These are phyloP conservation scores for Athelia sp. DNA, from an alignment of 1,284 basidiomycete species.

Conservation along the genomic window DNA sequence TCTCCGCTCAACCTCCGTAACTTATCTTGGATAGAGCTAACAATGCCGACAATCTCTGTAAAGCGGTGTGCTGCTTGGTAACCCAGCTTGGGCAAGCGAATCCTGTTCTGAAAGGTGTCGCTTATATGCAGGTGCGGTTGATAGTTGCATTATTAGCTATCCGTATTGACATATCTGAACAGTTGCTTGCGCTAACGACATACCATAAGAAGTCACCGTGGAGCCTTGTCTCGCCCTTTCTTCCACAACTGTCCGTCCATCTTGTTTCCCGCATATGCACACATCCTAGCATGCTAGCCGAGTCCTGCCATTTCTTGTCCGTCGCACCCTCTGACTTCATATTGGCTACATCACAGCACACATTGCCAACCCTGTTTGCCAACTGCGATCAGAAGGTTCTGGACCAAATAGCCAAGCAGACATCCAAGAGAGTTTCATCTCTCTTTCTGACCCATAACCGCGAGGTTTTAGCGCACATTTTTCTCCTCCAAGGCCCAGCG, in stretches of 20 bases:
- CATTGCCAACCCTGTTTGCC: slow-evolving; percentile 70
- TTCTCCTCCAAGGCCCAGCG: slow-evolving; percentile 51
- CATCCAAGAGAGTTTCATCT: slow-evolving; percentile 41
- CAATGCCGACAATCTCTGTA: slow-evolving; percentile 49
- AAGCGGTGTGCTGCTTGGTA: slow-evolving; percentile 62
- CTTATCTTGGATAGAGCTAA: slow-evolving; percentile 35
- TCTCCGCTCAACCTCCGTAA: not conserved
- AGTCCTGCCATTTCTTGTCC: slow-evolving; percentile 60
- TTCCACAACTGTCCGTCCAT: slow-evolving; percentile 65
- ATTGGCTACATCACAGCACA: slow-evolving; percentile 56
- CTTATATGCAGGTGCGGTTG: slow-evolving; percentile 60
- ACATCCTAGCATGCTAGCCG: slow-evolving; percentile 54
- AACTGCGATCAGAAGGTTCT: slow-evolving; percentile 50
- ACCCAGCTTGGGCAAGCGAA: slow-evolving; percentile 64
- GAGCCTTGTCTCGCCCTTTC: slow-evolving; percentile 64
- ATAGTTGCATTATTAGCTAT: slow-evolving; percentile 1
- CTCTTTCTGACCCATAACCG: slow-evolving; percentile 61
- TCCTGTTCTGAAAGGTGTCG: slow-evolving; percentile 62
- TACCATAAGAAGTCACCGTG: slow-evolving; percentile 64
- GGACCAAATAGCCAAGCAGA: slow-evolving; percentile 36
- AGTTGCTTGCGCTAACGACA: slow-evolving; percentile 61
- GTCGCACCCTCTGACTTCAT: slow-evolving; percentile 61
- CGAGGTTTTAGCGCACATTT: slow-evolving; percentile 69
- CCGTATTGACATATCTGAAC: slow-evolving; percentile 8
- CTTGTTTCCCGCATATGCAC: slow-evolving; percentile 56